A percentile compares a stretch with the other conserved stretches of the same genome.
These are phyloP conservation scores for Talaromyces sp. DNA, from an alignment of 2,329 filamentous ascomycete genomes.

Conservation along the genomic window DNA sequence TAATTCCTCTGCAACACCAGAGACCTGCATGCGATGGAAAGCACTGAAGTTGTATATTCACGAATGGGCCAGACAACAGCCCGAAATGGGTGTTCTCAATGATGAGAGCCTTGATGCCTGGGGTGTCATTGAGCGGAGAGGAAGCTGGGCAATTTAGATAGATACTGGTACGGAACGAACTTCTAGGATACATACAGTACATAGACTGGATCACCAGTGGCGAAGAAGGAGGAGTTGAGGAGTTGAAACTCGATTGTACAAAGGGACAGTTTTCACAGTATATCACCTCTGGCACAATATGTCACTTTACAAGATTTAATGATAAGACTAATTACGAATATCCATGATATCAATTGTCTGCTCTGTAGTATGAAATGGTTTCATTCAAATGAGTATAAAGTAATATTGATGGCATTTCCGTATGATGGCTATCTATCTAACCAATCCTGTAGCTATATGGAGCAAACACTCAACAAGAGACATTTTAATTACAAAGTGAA, in stretches of 20 bases:
- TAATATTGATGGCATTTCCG: neutral
- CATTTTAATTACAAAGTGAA: neutral
- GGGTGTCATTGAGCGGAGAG: conserved; percentile 57
- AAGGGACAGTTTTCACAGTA: neutral
- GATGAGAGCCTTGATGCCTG: conserved; percentile 58
- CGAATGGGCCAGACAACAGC: conserved; percentile 88
- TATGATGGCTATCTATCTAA: neutral
- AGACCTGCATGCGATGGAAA: conserved; percentile 70
- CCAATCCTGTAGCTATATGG: neutral
- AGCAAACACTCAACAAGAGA: neutral
- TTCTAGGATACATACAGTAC: neutral
- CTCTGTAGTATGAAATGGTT: neutral
- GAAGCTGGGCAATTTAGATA: conserved; percentile 68
- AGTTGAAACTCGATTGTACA: too few relatives aligned
- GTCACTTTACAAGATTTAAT: neutral
- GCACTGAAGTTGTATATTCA: conserved; percentile 78
- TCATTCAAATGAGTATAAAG: neutral
- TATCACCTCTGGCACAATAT: neutral
- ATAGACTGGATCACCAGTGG: conserved; percentile 3
- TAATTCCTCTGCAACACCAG: conserved; percentile 45
- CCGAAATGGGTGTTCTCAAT: conserved; percentile 58
- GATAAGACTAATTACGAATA: neutral
- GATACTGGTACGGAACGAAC: neutral
- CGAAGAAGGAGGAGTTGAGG: neutral
- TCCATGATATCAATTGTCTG: neutral